Evolutionary conservation across 164 flowering plant genomes (phyloP), one percentile per base, ranked within the genome.

Genomic region (Aristolochia fimbriata): DNA sequence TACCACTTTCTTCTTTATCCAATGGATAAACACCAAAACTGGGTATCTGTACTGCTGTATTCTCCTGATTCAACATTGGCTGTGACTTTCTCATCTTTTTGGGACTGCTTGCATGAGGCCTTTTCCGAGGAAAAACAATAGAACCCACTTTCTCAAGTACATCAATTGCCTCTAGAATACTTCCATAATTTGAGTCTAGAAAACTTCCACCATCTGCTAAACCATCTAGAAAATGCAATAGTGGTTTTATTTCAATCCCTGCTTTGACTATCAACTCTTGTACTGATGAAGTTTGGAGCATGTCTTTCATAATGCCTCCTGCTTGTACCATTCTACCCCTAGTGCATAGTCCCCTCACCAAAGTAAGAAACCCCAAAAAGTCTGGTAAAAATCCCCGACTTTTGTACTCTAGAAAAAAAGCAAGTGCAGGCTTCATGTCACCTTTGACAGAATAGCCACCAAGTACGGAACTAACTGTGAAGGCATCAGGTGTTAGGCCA

Each of bases 281-380:
- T 31, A 83, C 73, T 49, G 87, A 69, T 47, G 67, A 51, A 20
- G 68, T 71, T 61, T 74, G 81, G 72, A 94, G 85, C 96, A 91
- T 91, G 75, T 88, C 97, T 69, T 83, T 77, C 64, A 94, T 65
- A 27, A 85, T 63, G 63, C 73, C 78, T 62, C 90, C 72, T 6
- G 95, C 81, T 73, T 94, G 97, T 69, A 86, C 96, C 88, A 91
- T 85, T 68, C 96, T 81, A 59, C 99, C 99, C 65, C 85, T 91
- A 1, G 78, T 61, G 69, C 74, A 78, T 53, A 94, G 73, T 19
- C 95, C 95, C 73, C 76, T 80, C n/a, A 84, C 62, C 70, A 94
- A 71, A 76, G 71, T 72, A 63, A 85, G 24, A 59, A 83, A 94
- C 37, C 97, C 96, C 73, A 85, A 73, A 49, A 85, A 85, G 74